These are phyloP conservation scores for Limnanthes douglasii DNA, from an alignment of 345 rosid genomes.

Conservation along the genomic window DNA sequence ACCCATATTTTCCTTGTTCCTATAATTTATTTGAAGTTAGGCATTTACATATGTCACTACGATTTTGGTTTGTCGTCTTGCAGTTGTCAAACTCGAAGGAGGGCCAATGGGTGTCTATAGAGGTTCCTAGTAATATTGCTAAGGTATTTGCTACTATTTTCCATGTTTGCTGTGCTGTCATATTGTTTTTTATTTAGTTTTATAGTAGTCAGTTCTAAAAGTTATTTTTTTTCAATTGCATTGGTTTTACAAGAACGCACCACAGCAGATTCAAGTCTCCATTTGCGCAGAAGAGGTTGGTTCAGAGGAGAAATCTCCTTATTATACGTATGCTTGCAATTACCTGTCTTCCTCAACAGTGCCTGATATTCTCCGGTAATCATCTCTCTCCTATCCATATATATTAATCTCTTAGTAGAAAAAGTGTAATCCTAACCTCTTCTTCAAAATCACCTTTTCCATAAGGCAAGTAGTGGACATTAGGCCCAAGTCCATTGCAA, in stretches of 20 bases:
- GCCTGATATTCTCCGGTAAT: slow-evolving; percentile 73
- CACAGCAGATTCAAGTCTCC: slow-evolving; percentile 47
- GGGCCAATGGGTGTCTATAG: slow-evolving; percentile 59
- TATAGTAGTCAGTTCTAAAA: slow-evolving; percentile 4
- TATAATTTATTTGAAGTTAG: too few relatives aligned
- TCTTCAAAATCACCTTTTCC: too few relatives aligned
- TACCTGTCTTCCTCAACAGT: slow-evolving; percentile 56
- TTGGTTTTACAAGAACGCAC: slow-evolving; percentile 32
- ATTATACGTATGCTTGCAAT: slow-evolving; percentile 48
- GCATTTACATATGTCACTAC: too few relatives aligned
- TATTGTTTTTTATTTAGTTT: slow-evolving; percentile 7
- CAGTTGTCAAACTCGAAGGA: slow-evolving; percentile 54
- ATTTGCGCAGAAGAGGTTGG: slow-evolving; percentile 88
- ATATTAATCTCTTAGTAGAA: too few relatives aligned
- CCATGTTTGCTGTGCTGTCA: slow-evolving; percentile 1
- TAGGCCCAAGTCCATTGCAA: too few relatives aligned
- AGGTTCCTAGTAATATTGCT: slow-evolving; percentile 39
- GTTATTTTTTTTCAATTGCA: slow-evolving; percentile 2
- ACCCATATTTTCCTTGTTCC: too few relatives aligned
- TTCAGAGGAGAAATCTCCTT: slow-evolving; percentile 70
- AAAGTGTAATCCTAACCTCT: too few relatives aligned
- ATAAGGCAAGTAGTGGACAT: too few relatives aligned
- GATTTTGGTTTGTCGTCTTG: too few relatives aligned
- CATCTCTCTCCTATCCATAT: slow-evolving; percentile 1
- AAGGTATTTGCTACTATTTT: slow-evolving; percentile 4